Evolutionary conservation across 495 filamentous ascomycete species (phyloP).

Genomic region (Diplogelasinospora grovesii): DNA sequence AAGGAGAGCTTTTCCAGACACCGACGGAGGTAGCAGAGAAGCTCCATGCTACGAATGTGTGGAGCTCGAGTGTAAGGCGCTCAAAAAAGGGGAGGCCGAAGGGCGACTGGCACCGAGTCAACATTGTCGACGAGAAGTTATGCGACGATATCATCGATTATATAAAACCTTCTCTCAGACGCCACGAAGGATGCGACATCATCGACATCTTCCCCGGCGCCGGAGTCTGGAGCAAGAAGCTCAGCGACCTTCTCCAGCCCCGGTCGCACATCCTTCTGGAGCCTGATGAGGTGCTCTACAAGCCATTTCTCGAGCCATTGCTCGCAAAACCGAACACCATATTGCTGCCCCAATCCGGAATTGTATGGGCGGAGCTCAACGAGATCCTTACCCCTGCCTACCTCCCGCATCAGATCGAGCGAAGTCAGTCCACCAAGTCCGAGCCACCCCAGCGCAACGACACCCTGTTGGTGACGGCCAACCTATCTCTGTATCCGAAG

Average conservation of each 20-base stretch:
- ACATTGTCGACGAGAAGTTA: conserved; percentile 53
- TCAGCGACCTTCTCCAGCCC: conserved; percentile 68
- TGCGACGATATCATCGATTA: conserved; percentile 43
- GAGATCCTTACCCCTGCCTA: conserved; percentile 38
- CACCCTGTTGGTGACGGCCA: conserved; percentile 60
- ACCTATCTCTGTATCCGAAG: conserved; percentile 40
- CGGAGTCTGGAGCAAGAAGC: conserved; percentile 66
- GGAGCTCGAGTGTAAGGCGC: too few species aligned
- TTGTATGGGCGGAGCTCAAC: conserved; percentile 43
- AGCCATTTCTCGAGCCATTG: conserved; percentile 54
- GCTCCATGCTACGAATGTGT: too few species aligned
- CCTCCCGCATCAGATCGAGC: conserved; percentile 45
- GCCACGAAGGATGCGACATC: conserved; percentile 65
- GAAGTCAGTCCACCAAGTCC: conserved; percentile 11
- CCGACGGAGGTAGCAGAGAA: too few species aligned
- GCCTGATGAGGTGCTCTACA: conserved; percentile 46
- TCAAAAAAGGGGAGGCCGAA: too few species aligned
- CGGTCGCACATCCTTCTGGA: conserved; percentile 77
- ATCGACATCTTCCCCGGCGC: conserved; percentile 77
- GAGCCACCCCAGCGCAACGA: conserved; percentile 46
- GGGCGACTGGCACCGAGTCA: conserved; percentile 25
- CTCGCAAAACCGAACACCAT: conserved; percentile 49
- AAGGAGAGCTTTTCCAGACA: too few species aligned
- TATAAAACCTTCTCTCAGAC: conserved; percentile 43
- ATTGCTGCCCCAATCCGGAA: conserved; percentile 42